Base-by-base conservation (phyloP, 73 alveolate species). In the Paramecium tetraurelia region DNA sequence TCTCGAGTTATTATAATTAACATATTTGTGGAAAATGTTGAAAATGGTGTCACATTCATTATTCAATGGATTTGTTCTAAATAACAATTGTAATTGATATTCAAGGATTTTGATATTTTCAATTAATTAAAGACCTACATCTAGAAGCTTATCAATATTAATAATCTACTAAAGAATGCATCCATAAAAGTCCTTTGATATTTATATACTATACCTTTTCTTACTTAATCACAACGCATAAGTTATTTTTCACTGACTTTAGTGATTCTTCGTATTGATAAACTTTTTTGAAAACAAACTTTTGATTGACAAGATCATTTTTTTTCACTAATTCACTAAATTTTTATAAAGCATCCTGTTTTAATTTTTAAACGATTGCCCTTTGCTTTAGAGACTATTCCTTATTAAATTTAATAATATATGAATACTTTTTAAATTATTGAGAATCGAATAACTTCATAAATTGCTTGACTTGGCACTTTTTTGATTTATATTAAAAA, bases 11-110 rank as follows among this genome's bases (percentile, higher is more conserved):
- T 75, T 75, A 41, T 18, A 75, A 41, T 75, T 75, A n/a, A 75
- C 59, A 75, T 38, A 75, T 41, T 75, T 75, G 0, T 75, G 29
- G n/a, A 75, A 75, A 10, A 75, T 38, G 36, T 75, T 75, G 24
- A n/a, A 75, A 36, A 75, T 75, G 12, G 87, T 75, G 21, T 75
- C 87, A 33, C 87, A 75, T 41, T 75, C 87, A 35, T 75, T 41
- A 11, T 14, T 29, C n/a, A 7, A 75, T 3, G 87, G 87, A 33
- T 75, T 75, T 35, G 58, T 38, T 35, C 38, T 38, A 38, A 35
- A 75, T 38, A 75, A 38, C 16, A n/a, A 41, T 41, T 75, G 35
- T 1, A 75, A 35, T 12, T 75, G 12, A 11, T 75, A 9, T 4
- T 75, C 87, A 29, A 75, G 35, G 3, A 5, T 38, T 75, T 16